Evolutionary conservation across 148 eudicot species (phyloP), one percentile per base, ranked within the genome.

Genomic region (Cornus florida): DNA sequence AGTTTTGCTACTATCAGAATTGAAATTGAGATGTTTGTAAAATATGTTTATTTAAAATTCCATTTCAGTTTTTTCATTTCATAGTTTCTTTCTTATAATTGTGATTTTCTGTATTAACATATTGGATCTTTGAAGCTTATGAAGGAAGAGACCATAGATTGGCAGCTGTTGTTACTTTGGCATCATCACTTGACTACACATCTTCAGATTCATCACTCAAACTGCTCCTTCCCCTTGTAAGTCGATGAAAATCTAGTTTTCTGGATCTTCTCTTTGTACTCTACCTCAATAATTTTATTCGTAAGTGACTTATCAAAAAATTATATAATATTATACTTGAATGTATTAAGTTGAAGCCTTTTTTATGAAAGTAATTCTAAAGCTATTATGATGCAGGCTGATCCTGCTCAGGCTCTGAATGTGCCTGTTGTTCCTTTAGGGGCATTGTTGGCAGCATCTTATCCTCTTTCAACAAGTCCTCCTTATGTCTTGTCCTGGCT

Each of bases 341-440:
- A 50, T 16, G 33, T 65, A 20, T 32, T 46, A 8, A 17, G 72
- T 65, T 53, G 67, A 32, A 73, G 9, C 50, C 53, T 38, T 31
- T 71, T 10, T 8, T 33, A 6, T 23, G 5, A 10, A 22, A 62
- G 67, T 74, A 60, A 67, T 50, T 64, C 62, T 16, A 31, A 69
- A 72, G 33, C 76, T 65, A 50, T 73, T 85, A 72, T 79, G 38
- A 76, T 72, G 80, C 86, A 96, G 98, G 99, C 97, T 79, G 97
- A 96, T 88, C 98, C 98, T 60, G 99, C 99, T 24, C 94, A 96
- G 76, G 92, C 87, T 69, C 95, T 96, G 71, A 92, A 92, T 82
- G 97, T 96, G 73, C 98, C 99, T 75, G 98, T 89, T 82, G 93
- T 96, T 79, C 99, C 99, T n/a, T 81, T 96, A 70, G 99, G 99